These are phyloP conservation scores for Penicillium verhagenii DNA, from an alignment of 495 filamentous ascomycete species.

Conservation along the genomic window DNA sequence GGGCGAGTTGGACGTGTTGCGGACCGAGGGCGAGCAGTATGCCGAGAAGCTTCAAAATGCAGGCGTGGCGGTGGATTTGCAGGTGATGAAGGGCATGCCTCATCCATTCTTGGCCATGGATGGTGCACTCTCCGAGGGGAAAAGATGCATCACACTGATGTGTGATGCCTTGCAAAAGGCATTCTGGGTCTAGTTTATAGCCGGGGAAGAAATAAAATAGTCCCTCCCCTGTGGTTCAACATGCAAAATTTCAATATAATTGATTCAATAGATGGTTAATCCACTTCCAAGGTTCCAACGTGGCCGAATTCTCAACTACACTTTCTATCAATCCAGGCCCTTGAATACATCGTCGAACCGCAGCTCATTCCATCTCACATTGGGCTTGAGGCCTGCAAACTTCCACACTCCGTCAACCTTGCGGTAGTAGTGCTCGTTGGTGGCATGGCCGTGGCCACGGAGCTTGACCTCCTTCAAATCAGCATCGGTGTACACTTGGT, in stretches of 20 bases:
- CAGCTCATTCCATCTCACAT: conserved; percentile 71
- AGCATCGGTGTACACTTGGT: conserved; percentile 43
- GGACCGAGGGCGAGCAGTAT: conserved; percentile 51
- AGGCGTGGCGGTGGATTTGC: conserved; percentile 53
- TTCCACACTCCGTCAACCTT: conserved; percentile 80
- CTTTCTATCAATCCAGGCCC: conserved; percentile 17
- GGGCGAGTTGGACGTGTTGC: conserved; percentile 56
- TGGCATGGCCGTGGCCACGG: conserved; percentile 63
- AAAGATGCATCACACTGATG: conserved; percentile 52
- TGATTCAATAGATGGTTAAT: conserved; percentile 8
- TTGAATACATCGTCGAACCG: conserved; percentile 56
- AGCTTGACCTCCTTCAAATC: conserved; percentile 28
- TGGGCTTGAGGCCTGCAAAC: conserved; percentile 71
- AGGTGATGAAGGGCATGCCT: conserved; percentile 59
- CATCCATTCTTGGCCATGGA: conserved; percentile 66
- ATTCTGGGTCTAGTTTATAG: conserved; percentile 30
- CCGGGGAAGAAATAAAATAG: too few species aligned
- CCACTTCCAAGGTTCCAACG: background rate
- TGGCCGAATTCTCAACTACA: background rate
- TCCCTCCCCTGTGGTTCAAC: background rate
- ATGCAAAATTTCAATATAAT: background rate
- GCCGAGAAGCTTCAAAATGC: conserved; percentile 48
- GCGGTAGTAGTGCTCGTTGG: conserved; percentile 69
- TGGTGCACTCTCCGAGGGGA: conserved; percentile 51
- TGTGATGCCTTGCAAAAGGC: conserved; percentile 50